A percentile compares a stretch with the other conserved stretches of the same genome.
Conservation (phyloP, 2,329 filamentous ascomycete genomes). For the Neofusicoccum umdonicola region DNA sequence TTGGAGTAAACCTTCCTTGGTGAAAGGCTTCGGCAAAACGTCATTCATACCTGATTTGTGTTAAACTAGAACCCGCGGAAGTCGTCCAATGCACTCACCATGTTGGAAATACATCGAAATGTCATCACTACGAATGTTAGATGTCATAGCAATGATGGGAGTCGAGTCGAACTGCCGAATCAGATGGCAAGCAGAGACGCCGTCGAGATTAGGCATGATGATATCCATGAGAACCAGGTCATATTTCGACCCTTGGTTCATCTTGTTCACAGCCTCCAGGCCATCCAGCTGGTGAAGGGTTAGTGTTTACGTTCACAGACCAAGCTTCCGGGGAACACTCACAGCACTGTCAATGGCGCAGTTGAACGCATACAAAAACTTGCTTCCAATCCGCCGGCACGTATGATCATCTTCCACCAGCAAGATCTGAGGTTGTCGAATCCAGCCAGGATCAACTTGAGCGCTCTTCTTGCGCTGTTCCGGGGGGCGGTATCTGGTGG, state of each 20-base stretch:
- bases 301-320: constrained; percentile 22
- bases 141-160: constrained; percentile 97
- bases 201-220: constrained; percentile 95
- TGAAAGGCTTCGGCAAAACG: constrained; percentile 95
- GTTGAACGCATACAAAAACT: constrained; percentile 64
- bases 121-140: constrained; percentile 94
- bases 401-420: constrained; percentile 81
- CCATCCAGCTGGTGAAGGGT: constrained; percentile 66
- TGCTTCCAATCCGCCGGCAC: constrained; percentile 64
- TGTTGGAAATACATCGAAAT: constrained; percentile 97
- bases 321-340: constrained; percentile 32
- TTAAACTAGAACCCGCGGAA: not conserved
- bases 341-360: constrained; percentile 64
- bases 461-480: constrained; percentile 57
- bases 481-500: constrained; percentile 32
- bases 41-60: constrained; percentile 83
- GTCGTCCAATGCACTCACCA: constrained; percentile 57
- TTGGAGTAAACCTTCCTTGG: constrained; percentile 73
- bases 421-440: constrained; percentile 72
- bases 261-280: constrained; percentile 85
- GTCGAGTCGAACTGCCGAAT: constrained; percentile 84
- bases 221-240: constrained; percentile 62
- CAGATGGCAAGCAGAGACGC: constrained; percentile 88
- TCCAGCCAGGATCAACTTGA: constrained; percentile 63
- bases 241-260: constrained; percentile 64